A percentile compares a stretch with the other conserved stretches of the same genome.
Evolutionary conservation across 1,284 basidiomycete species (phyloP).

Genomic region (Ganoderma lingzhi): DNA sequence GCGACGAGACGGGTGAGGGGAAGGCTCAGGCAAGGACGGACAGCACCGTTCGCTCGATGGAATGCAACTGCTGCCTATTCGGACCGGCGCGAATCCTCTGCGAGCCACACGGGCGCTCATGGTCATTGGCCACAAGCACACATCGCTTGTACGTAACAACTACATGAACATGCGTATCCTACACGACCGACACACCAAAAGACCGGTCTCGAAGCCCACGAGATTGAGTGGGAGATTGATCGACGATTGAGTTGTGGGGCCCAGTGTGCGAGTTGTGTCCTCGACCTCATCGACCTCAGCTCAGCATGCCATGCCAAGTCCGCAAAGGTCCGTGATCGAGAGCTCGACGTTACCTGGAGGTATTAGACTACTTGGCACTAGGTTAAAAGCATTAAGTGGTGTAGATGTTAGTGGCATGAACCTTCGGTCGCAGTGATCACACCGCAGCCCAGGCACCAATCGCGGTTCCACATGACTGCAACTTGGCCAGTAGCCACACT

Average conservation of each 20-base stretch:
- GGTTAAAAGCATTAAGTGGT: neutral
- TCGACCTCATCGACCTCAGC: slow-evolving; percentile 9
- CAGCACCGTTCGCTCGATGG: slow-evolving; percentile 13
- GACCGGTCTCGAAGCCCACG: slow-evolving; percentile 19
- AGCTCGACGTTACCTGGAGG: neutral
- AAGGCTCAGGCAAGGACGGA: too few relatives aligned
- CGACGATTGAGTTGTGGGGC: slow-evolving; percentile 36
- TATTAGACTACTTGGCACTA: slow-evolving; percentile 4
- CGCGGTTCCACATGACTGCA: slow-evolving; percentile 74
- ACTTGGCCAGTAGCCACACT: slow-evolving; percentile 87
- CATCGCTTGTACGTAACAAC: slow-evolving; percentile 32
- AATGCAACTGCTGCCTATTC: slow-evolving; percentile 35
- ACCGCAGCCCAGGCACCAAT: slow-evolving; percentile 89
- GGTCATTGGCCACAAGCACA: slow-evolving; percentile 18
- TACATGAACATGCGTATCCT: slow-evolving; percentile 31
- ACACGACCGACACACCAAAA: slow-evolving; percentile 23
- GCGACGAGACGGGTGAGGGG: neutral
- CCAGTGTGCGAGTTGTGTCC: slow-evolving; percentile 18
- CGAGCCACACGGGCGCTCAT: slow-evolving; percentile 23
- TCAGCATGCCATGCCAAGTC: neutral
- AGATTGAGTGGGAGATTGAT: slow-evolving; percentile 32
- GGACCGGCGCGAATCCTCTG: slow-evolving; percentile 31
- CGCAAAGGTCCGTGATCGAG: neutral
- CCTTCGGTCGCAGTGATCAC: slow-evolving; percentile 51
- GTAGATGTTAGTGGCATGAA: neutral